These are phyloP conservation scores for Magnolia kwangsiensis DNA, from an alignment of 164 flowering plant genomes.

Conservation along the genomic window DNA sequence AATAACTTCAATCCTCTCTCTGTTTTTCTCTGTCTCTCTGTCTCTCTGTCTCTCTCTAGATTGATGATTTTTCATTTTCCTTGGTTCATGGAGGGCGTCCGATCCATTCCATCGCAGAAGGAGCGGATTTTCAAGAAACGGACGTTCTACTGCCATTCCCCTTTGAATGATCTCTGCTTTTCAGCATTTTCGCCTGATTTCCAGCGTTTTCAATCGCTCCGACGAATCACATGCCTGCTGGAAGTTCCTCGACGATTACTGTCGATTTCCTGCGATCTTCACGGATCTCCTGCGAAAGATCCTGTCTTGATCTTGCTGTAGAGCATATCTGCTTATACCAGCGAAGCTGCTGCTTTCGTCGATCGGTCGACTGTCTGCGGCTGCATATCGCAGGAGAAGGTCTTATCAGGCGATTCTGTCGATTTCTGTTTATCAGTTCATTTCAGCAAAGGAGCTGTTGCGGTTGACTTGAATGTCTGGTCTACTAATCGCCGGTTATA, in stretches of 20 bases:
- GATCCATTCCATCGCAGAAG: neutral
- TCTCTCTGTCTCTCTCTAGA: no score
- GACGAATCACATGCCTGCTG: neutral
- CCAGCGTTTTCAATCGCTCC: neutral
- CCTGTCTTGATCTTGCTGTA: neutral
- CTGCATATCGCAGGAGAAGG: neutral
- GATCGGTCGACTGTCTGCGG: neutral
- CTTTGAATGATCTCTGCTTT: constrained; percentile 1
- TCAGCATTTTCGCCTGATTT: neutral
- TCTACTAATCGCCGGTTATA: no score
- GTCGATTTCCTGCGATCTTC: neutral
- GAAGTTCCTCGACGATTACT: neutral
- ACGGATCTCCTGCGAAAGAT: neutral
- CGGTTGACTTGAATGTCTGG: neutral
- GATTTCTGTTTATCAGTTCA: neutral
- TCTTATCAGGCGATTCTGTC: neutral
- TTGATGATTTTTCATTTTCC: no score
- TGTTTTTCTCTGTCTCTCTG: no score
- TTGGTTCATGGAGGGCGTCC: neutral
- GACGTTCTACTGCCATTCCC: neutral
- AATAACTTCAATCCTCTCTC: neutral
- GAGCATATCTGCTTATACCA: neutral
- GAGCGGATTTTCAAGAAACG: neutral
- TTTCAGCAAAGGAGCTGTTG: neutral
- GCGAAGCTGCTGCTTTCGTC: neutral